A percentile compares a stretch with the other conserved stretches of the same genome.
These are phyloP conservation scores for Phyllosticta citribraziliensis DNA, from an alignment of 2,329 filamentous ascomycete genomes.

Conservation along the genomic window DNA sequence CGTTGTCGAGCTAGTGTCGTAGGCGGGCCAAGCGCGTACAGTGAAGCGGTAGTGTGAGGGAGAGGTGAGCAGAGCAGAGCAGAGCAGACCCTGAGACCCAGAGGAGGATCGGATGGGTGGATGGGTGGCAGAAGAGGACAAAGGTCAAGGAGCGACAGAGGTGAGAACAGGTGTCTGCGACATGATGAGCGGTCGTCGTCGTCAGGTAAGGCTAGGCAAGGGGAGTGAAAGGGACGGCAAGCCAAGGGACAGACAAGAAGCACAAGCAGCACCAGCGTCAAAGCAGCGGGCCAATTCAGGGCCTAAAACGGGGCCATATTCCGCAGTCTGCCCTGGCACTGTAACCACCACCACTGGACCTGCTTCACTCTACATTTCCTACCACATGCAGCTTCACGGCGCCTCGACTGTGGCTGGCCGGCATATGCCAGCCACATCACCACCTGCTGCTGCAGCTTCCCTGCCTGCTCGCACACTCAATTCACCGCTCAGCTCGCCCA, in stretches of 20 bases:
- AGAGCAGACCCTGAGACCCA: background rate
- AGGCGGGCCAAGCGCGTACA: background rate
- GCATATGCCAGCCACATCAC: background rate
- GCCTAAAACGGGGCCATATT: no score
- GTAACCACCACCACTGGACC: background rate
- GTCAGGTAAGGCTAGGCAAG: background rate
- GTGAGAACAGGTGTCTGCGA: constrained; percentile 2
- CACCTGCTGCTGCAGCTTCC: background rate
- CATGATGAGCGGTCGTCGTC: background rate
- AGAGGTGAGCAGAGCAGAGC: no score
- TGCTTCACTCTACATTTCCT: no score
- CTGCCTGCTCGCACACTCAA: background rate
- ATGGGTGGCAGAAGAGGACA: background rate
- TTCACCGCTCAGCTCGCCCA: background rate
- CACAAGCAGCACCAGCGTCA: background rate
- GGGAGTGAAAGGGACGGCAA: background rate
- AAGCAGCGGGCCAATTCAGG: background rate
- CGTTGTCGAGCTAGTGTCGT: background rate
- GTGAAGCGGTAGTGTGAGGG: background rate
- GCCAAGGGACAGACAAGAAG: background rate
- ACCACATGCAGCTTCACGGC: background rate
- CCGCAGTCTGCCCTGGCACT: no score
- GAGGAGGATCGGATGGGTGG: background rate
- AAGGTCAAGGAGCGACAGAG: background rate
- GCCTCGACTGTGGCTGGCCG: background rate